A percentile compares a stretch with the other conserved stretches of the same genome.
These are phyloP conservation scores for Neofusicoccum parvum DNA, from an alignment of 2,329 filamentous ascomycete genomes.

Conservation along the genomic window DNA sequence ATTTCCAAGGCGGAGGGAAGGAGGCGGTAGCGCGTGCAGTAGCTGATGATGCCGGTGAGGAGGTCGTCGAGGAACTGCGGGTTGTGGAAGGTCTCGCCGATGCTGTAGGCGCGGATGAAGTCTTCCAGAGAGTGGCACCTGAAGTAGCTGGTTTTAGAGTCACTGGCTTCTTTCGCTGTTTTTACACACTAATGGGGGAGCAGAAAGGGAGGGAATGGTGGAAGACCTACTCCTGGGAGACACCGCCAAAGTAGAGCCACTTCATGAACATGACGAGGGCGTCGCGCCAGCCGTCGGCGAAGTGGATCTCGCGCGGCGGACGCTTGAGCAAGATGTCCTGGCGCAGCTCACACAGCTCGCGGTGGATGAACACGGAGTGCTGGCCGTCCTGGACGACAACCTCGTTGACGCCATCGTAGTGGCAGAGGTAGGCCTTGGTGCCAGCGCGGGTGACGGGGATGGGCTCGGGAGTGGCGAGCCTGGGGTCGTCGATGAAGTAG, in stretches of 20 bases:
- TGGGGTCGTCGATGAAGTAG: background rate
- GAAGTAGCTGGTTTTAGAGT: background rate
- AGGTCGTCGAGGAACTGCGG: slow-evolving; percentile 9
- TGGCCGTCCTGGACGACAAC: background rate
- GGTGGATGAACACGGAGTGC: background rate
- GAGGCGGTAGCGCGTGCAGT: background rate
- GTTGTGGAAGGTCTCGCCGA: background rate
- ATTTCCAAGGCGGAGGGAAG: background rate
- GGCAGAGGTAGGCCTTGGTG: background rate
- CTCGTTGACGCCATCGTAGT: slow-evolving; percentile 3
- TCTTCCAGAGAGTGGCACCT: background rate
- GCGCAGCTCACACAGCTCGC: background rate
- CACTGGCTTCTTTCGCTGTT: background rate
- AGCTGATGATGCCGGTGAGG: background rate
- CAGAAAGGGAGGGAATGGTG: background rate
- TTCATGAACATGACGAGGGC: slow-evolving; percentile 4
- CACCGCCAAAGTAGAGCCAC: slow-evolving; percentile 6
- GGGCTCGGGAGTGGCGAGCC: background rate
- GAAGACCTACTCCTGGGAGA: background rate
- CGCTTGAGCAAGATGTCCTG: background rate
- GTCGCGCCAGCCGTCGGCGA: background rate
- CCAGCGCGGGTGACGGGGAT: background rate
- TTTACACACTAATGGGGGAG: no score
- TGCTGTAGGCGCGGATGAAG: slow-evolving; percentile 7
- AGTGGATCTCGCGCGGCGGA: background rate